phyloP scores from a whole-genome alignment of 129 eudicot species.

The Flaveria bidentis region DNA sequence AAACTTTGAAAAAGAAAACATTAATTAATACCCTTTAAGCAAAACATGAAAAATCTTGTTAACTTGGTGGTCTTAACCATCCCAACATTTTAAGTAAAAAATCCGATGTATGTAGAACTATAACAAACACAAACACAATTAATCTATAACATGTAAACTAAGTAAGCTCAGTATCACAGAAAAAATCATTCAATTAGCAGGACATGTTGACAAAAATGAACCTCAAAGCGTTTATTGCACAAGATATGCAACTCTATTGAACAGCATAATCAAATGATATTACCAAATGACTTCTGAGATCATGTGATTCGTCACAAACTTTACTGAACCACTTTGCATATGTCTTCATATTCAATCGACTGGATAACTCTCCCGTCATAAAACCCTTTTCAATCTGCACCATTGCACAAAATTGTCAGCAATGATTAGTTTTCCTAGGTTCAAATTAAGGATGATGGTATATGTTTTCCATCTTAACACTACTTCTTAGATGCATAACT shows the following conservation, averaged over 20 bases:
- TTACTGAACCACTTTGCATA: conserved; percentile 71
- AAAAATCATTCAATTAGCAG: neutral
- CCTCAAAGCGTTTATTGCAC: conserved; percentile 5
- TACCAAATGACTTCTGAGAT: conserved; percentile 9
- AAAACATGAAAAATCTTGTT: neutral
- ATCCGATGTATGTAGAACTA: too few relatives aligned
- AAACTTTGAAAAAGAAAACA: neutral
- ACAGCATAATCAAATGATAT: conserved; percentile 13
- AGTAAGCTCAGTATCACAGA: neutral
- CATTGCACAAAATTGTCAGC: conserved; percentile 72
- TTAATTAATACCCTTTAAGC: neutral
- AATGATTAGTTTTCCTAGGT: too few relatives aligned
- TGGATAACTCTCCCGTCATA: conserved; percentile 89
- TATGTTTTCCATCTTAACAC: too few relatives aligned
- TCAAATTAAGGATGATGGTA: too few relatives aligned
- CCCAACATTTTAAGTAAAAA: too few relatives aligned
- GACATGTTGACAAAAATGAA: conserved; percentile 1
- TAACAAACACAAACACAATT: too few relatives aligned
- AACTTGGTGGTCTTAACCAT: too few relatives aligned
- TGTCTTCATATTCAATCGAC: conserved; percentile 83
- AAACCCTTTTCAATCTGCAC: conserved; percentile 93
- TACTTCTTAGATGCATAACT: too few relatives aligned
- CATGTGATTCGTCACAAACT: conserved; percentile 13
- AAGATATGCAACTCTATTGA: neutral
- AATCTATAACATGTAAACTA: neutral